phyloP scores from a whole-genome alignment of 306 rosid species.

The Quercus parvula region DNA sequence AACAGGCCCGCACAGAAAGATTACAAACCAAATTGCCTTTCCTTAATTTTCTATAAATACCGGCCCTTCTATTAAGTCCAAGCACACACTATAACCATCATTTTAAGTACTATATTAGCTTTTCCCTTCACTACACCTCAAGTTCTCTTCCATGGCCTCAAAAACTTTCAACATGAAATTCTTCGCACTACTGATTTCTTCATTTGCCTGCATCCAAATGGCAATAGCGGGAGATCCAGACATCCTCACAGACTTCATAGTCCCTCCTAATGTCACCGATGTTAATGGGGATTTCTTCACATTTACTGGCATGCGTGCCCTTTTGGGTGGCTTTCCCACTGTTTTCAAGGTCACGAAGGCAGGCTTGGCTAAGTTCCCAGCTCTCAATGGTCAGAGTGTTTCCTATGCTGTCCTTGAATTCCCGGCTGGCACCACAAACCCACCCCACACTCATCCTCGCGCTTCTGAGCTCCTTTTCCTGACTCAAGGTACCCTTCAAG shows the following conservation, averaged over 20 bases:
- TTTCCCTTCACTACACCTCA: no score
- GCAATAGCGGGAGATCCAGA: constrained; percentile 41
- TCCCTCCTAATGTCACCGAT: constrained; percentile 6
- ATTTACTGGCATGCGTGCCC: constrained; percentile 29
- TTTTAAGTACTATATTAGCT: no score
- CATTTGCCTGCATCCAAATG: constrained; percentile 18
- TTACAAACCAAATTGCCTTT: no score
- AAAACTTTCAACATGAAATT: neutral
- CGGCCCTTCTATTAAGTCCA: no score
- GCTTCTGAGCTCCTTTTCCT: constrained; percentile 46
- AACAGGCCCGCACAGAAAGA: neutral
- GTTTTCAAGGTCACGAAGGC: constrained; percentile 39
- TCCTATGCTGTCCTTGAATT: constrained; percentile 41
- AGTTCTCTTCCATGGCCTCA: neutral
- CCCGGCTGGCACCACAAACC: constrained; percentile 35
- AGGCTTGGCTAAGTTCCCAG: constrained; percentile 37
- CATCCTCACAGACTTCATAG: constrained; percentile 37
- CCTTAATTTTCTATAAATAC: no score
- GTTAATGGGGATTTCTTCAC: constrained; percentile 48
- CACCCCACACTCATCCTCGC: constrained; percentile 55
- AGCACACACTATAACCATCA: neutral
- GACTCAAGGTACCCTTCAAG: constrained; percentile 36
- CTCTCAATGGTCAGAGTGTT: constrained; percentile 54
- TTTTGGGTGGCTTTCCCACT: neutral
- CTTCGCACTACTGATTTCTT: constrained; percentile 20